Evolutionary conservation across 352 stramenopile genomes (phyloP).

Genomic region (Poterioochromonas sp.): DNA sequence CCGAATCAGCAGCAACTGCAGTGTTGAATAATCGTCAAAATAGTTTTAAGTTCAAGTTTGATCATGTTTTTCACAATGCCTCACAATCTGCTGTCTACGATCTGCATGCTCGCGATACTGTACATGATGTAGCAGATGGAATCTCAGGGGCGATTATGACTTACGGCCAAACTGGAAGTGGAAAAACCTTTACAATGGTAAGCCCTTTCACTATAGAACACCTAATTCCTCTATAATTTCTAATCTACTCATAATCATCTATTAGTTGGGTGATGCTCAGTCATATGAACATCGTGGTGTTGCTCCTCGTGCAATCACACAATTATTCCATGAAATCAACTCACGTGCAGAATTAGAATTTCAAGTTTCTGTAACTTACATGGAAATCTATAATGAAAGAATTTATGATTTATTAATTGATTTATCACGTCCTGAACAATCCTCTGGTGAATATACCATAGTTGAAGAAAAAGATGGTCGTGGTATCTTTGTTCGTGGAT

Average conservation of each 20-base stretch:
- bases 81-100: slow-evolving; percentile 77
- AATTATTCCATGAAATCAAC: slow-evolving; percentile 76
- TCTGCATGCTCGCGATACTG: slow-evolving; percentile 69
- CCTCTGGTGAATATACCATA: slow-evolving; percentile 60
- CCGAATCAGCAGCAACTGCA: slow-evolving; percentile 9
- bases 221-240: slow-evolving; percentile 51
- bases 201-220: background rate
- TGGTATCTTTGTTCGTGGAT: slow-evolving; percentile 69
- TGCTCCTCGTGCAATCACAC: slow-evolving; percentile 65
- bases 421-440: slow-evolving; percentile 35
- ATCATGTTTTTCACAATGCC: slow-evolving; percentile 80
- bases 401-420: slow-evolving; percentile 81
- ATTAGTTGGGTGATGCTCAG: slow-evolving; percentile 57
- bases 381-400: slow-evolving; percentile 90
- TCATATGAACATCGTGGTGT: slow-evolving; percentile 73
- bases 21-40: slow-evolving; percentile 46
- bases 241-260: slow-evolving; percentile 44
- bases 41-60: slow-evolving; percentile 68
- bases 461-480: slow-evolving; percentile 58
- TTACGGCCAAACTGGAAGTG: slow-evolving; percentile 21
- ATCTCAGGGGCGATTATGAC: slow-evolving; percentile 67
- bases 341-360: slow-evolving; percentile 75
- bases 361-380: slow-evolving; percentile 73
- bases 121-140: slow-evolving; percentile 74
- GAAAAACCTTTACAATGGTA: slow-evolving; percentile 31